Evolutionary conservation across 2,329 filamentous ascomycete species (phyloP), one percentile per base, ranked within the genome.

Genomic region (Thelonectria rubi): DNA sequence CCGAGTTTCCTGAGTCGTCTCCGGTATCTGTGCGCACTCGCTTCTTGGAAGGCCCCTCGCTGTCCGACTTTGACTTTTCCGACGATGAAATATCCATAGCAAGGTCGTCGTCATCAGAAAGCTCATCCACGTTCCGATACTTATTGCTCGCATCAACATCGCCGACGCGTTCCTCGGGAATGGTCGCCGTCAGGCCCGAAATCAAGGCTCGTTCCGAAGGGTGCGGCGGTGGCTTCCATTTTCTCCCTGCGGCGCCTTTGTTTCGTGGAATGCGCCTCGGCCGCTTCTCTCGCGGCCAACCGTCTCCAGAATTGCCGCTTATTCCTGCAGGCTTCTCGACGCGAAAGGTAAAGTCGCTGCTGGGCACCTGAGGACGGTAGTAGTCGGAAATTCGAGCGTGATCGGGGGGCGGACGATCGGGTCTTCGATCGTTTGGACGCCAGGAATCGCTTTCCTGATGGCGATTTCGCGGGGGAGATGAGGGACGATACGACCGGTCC

Each of bases 101-200:
- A 14, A 86, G 81, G 73, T 89, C 87, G 50, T 86, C 84, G 64
- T 86, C 87, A 65, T 89, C 86, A 0, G 86, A 88, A 24, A 89
- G 75, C 15, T 88, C 83, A 34, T 87, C 84, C 5, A 88, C 51
- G 37, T 83, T 73, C 52, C 82, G 80, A 68, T 84, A 90, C 46
- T 83, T 87, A 12, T 80, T 80, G 6, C 79, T 78, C 1, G 74
- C 79, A 3, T 80, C 76, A 7, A 71, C 75, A 58, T 84, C 79
- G 11, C 80, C 80, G 17, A 86, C 76, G 42, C 80, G 79, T 45
- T 84, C 78, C 48, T 83, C 79, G 0, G 80, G 75, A 14, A 80
- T 67, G 9, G 77, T 74, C 34, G 77, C 73, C 42, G 79, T 78
- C 39, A 77, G 74, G 57, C 79, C 78, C 14, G 78, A 78, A 42